phyloP scores from a whole-genome alignment of 2,329 filamentous ascomycete species.

The Truncatella angustata region DNA sequence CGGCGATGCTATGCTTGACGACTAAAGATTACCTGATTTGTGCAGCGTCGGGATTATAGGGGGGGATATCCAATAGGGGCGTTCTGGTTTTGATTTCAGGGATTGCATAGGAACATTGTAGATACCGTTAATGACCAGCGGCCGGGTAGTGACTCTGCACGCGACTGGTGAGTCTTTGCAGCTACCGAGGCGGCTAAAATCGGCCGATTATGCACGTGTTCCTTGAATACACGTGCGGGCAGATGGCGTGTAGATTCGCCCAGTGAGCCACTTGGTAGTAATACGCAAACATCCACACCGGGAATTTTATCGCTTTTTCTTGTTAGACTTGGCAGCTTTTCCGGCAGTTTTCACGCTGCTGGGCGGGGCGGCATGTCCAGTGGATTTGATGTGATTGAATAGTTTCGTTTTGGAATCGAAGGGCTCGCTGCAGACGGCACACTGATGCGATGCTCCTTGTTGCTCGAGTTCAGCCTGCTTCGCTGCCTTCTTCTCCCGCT shows the following conservation, averaged over 20 bases:
- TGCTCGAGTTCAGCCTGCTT: conserved; percentile 34
- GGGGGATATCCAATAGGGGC: conserved; percentile 9
- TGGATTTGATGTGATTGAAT: conserved; percentile 69
- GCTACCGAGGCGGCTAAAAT: too few species aligned
- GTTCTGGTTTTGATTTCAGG: conserved; percentile 10
- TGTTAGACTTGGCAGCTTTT: conserved; percentile 29
- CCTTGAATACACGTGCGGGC: neutral
- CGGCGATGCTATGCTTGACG: conserved; percentile 23
- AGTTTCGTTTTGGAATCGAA: conserved; percentile 67
- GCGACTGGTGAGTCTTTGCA: too few species aligned
- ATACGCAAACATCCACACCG: too few species aligned
- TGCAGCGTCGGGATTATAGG: neutral
- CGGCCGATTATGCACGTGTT: neutral
- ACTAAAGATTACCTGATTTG: neutral
- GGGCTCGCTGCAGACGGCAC: conserved; percentile 34
- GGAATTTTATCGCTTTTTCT: conserved; percentile 37
- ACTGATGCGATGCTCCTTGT: conserved; percentile 21
- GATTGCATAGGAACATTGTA: conserved; percentile 11
- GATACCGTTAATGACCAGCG: conserved; percentile 18
- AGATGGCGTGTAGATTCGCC: neutral
- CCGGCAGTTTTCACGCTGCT: conserved; percentile 9
- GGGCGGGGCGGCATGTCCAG: conserved; percentile 60
- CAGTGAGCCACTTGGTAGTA: neutral
- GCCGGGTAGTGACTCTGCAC: conserved; percentile 14
- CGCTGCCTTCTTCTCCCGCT: conserved; percentile 47